These are phyloP conservation scores for Candida schatavii DNA, from an alignment of 805 yeast species.

Conservation along the genomic window DNA sequence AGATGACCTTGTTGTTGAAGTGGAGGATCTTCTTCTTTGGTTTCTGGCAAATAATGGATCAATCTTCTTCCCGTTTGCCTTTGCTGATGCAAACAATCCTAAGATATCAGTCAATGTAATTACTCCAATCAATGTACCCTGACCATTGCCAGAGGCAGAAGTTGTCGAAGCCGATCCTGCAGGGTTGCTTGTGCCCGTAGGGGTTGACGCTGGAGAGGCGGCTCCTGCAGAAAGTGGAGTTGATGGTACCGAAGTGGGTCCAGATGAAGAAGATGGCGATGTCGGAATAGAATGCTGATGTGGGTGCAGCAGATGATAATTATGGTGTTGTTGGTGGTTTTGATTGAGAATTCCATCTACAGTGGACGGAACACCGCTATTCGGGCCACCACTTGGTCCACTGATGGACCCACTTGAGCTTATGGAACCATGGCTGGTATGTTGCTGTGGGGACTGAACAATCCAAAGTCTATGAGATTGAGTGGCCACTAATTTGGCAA, in stretches of 20 bases:
- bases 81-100: constrained; percentile 71
- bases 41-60: constrained; percentile 89
- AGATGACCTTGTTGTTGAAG: constrained; percentile 24
- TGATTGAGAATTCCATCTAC: constrained; percentile 16
- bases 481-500: constrained; percentile 95
- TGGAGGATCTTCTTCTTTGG: constrained; percentile 69
- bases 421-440: constrained; percentile 3
- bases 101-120: constrained; percentile 88
- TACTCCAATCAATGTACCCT: constrained; percentile 87
- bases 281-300: constrained; percentile 6
- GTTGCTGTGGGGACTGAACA: constrained; percentile 42
- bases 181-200: constrained; percentile 8
- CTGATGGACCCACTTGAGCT: constrained; percentile 1
- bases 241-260: constrained; percentile 8
- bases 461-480: constrained; percentile 88
- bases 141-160: constrained; percentile 36
- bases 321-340: constrained; percentile 12
- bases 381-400: neutral
- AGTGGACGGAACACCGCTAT: constrained; percentile 17
- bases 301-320: too few species aligned
- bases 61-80: constrained; percentile 56
- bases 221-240: constrained; percentile 8
- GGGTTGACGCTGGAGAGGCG: constrained; percentile 6
- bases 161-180: constrained; percentile 17
- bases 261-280: constrained; percentile 6